A percentile compares a stretch with the other conserved stretches of the same genome.
Evolutionary conservation across 768 basidiomycete genomes (phyloP).

Genomic region (Hericium coralloides): DNA sequence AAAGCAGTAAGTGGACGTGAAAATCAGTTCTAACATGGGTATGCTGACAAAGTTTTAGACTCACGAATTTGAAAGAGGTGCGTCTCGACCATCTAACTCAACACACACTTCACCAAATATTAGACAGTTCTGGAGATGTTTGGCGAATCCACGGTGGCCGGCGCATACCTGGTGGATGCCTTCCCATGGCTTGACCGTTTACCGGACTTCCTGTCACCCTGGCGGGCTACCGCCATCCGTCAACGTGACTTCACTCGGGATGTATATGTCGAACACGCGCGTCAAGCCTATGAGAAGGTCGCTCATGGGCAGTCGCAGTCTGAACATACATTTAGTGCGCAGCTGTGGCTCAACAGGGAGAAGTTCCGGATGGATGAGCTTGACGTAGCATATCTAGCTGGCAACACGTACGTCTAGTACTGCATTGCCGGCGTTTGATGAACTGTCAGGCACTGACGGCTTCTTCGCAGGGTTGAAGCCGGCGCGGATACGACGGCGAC

Average conservation of each 20-base stretch:
- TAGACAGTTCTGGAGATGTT: background rate
- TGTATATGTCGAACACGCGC: background rate
- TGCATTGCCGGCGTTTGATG: too few relatives aligned
- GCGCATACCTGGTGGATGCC: background rate
- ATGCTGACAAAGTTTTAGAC: background rate
- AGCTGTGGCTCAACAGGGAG: background rate
- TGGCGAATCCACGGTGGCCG: background rate
- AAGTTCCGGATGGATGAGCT: background rate
- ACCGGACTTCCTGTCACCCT: background rate
- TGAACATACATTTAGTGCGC: background rate
- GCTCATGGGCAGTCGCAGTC: background rate
- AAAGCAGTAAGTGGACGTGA: background rate
- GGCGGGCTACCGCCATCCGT: background rate
- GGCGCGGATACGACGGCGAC: too few relatives aligned
- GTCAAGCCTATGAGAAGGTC: background rate
- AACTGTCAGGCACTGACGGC: background rate
- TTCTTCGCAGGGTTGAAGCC: background rate
- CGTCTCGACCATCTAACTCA: background rate
- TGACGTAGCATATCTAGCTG: background rate
- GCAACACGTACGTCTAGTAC: background rate
- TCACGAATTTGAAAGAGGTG: background rate
- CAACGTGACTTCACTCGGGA: background rate
- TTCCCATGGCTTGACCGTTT: background rate
- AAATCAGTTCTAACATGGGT: background rate
- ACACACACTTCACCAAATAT: too few relatives aligned